Percentiles rank a stretch among this genome's conserved stretches.
Evolutionary conservation across 2,329 filamentous ascomycete species (phyloP).

Genomic region (Thielaviopsis populi): DNA sequence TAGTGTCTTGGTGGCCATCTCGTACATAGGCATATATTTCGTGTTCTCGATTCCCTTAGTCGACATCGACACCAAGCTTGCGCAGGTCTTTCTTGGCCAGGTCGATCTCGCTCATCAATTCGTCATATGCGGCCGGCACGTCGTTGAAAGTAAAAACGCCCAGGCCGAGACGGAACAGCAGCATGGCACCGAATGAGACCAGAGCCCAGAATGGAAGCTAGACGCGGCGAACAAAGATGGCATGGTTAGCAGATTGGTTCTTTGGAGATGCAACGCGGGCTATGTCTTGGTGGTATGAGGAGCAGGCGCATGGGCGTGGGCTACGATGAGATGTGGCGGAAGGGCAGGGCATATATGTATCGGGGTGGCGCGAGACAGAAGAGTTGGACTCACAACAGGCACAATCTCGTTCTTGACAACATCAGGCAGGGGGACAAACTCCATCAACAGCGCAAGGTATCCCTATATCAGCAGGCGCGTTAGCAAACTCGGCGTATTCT

Average conservation of each 20-base stretch:
- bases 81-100: constrained; percentile 59
- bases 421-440: constrained; percentile 64
- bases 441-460: constrained; percentile 74
- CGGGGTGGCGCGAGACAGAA: constrained; percentile 7
- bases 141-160: constrained; percentile 96
- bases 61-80: constrained; percentile 60
- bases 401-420: constrained; percentile 73
- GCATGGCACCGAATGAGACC: constrained; percentile 79
- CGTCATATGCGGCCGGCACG: constrained; percentile 68
- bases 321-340: neutral
- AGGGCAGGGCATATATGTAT: constrained; percentile 2
- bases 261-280: neutral
- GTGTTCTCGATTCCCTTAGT: constrained; percentile 32
- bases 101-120: constrained; percentile 75
- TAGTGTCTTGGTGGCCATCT: neutral
- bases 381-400: constrained; percentile 55
- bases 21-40: neutral
- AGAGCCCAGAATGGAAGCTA: constrained; percentile 88
- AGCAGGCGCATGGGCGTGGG: neutral
- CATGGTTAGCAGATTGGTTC: neutral
- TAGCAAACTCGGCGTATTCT: constrained; percentile 13
- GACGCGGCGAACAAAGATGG: neutral
- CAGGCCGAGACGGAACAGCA: constrained; percentile 80
- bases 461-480: constrained; percentile 48
- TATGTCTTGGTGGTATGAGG: neutral